These are phyloP conservation scores for Cryptococcus amylolentus DNA, from an alignment of 1,284 basidiomycete species.

Conservation along the genomic window DNA sequence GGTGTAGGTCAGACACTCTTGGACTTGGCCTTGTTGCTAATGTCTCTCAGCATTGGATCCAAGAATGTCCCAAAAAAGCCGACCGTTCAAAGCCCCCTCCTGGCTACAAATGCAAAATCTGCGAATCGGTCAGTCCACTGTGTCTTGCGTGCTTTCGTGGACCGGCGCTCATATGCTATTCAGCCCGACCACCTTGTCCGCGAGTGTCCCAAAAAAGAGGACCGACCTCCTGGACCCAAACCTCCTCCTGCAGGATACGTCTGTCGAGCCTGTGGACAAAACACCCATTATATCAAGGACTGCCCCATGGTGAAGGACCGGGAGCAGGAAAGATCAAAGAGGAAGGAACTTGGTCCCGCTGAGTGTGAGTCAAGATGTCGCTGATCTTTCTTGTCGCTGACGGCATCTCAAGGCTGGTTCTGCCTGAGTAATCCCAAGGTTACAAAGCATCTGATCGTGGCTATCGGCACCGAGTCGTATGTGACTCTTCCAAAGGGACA, in stretches of 20 bases:
- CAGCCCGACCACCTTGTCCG: slow-evolving; percentile 77
- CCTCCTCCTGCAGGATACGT: slow-evolving; percentile 70
- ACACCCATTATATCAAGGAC: slow-evolving; percentile 75
- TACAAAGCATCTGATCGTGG: slow-evolving; percentile 90
- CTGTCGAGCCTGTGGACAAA: slow-evolving; percentile 81
- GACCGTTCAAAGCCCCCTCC: slow-evolving; percentile 27
- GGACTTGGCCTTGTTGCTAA: not conserved
- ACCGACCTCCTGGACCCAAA: slow-evolving; percentile 58
- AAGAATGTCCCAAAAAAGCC: slow-evolving; percentile 44
- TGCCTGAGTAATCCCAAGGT: slow-evolving; percentile 84
- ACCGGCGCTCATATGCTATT: not conserved
- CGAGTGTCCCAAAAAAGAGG: slow-evolving; percentile 75
- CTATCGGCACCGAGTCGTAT: slow-evolving; percentile 88
- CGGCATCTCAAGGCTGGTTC: slow-evolving; percentile 69
- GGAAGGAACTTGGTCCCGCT: slow-evolving; percentile 57
- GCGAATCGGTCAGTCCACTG: slow-evolving; percentile 33
- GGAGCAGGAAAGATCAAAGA: slow-evolving; percentile 45
- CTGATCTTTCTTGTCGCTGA: slow-evolving; percentile 5
- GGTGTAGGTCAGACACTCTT: slow-evolving; percentile 37
- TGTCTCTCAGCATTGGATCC: slow-evolving; percentile 41
- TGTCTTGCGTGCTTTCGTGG: not conserved
- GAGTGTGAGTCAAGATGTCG: slow-evolving; percentile 48
- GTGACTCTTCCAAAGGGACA: slow-evolving; percentile 90
- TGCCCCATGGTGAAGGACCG: slow-evolving; percentile 64
- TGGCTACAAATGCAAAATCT: slow-evolving; percentile 47